Base-by-base conservation (phyloP, 2,329 filamentous ascomycete genomes). In the Diaporthe sp. region DNA sequence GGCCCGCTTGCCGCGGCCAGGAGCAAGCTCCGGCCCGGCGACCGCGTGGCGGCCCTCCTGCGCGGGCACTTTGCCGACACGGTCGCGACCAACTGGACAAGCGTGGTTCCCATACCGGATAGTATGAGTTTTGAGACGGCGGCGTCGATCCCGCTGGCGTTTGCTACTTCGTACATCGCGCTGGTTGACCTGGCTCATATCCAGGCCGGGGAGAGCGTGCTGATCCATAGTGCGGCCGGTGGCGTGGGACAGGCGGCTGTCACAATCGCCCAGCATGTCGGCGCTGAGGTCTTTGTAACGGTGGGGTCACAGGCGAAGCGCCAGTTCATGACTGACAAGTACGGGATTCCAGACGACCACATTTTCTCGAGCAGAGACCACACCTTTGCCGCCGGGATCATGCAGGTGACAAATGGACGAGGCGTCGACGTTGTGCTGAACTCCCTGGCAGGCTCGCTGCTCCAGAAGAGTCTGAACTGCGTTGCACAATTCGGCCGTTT, bases 401-500 rank as follows among this genome's bases (percentile, higher is more conserved):
- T 80, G 72, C 25, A 59, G 0, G 78, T 76, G 6, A 85, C 82
- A 0, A 53, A 76, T 7, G 77, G 80, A 12, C 65, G 71, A 4
- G 82, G 84, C 39, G 83, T 84, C 15, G 82, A 85, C 51, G 65
- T 85, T 0, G 84, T 85, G 0, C 79, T 87, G 1, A 87, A 86
- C 77, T 83, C 83, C 0, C 78, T 86, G 0, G 81, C 85, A 0
- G 85, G 84, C 1, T 83, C 86, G 17, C 75, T 85, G 0, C 78
- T 88, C 0, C 83, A 84, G 22, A 82, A 83, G 1, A 83, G 84
- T 0, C 88, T 85, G 85, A 74, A 82, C 0, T 87, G 85, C 65
- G 80, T 89, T 3, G 85, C 87, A 1, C 75, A 80, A 7, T 86
- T 84, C 58, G 87, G 87, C 0, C 81, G 78, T 4, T 84, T 89